Base-by-base conservation (phyloP, 108 stramenopile species). In the Cyclotella choctawhatcheeana region DNA sequence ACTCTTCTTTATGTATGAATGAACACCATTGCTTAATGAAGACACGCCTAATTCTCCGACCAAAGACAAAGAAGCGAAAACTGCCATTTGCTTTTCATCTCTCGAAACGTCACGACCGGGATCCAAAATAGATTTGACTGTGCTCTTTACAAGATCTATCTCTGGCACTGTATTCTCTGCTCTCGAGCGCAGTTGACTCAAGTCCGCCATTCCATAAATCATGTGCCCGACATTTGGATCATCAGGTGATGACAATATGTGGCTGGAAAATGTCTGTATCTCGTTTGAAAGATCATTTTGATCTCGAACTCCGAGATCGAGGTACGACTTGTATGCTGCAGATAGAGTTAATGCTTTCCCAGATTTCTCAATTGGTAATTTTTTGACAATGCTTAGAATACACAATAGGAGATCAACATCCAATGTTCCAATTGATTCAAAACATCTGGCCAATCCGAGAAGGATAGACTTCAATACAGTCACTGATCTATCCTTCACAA, bases 341-440 rank as follows among this genome's bases (percentile, higher is more conserved):
- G 68, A 21, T 0, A 89, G 30, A 4, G 77, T 84, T 50, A 88
- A 74, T 2, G 86, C 87, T 53, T 87, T 87, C 29, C 91, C 91
- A 35, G 74, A 71, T 37, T 84, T 87, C 88, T 86, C n/a, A n/a
- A n/a, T 87, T 18, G 84, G 81, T 29, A 92, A 34, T 44, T 83
- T 74, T 44, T 85, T 81, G 4, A 92, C 67, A 26, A 88, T 31
- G 32, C 43, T 34, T 21, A 84, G 58, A 0, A 85, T 32, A 25
- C 68, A 81, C 35, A 75, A 51, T 50, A 85, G 44, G 10, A 92
- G 61, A 44, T 83, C 79, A 17, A 71, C 59, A 33, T 85, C 76
- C 4, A 85, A 44, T 10, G 58, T 44, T 13, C 79, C 30, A 33
- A 89, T 62, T 14, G 74, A 61, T 10, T 79, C 79, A 32, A 85